A percentile compares a stretch with the other conserved stretches of the same genome.
Evolutionary conservation across 345 rosid genomes (phyloP).

Genomic region (Dipteronia sinensis): DNA sequence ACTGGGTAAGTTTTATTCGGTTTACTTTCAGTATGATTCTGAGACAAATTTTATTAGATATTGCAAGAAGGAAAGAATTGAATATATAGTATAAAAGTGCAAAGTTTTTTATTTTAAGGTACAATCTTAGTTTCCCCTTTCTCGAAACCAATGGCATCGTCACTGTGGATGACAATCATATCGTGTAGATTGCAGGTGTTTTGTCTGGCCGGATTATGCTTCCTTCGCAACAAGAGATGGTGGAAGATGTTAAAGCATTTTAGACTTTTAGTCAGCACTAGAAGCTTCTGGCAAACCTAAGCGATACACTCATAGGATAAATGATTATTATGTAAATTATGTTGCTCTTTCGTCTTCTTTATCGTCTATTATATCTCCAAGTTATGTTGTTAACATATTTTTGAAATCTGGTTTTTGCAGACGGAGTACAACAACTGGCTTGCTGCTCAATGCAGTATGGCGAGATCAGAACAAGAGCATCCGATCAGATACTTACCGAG

Average conservation of each 20-base stretch:
- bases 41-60: constrained; percentile 15
- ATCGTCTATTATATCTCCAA: neutral
- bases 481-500: constrained; percentile 19
- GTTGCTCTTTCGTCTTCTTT: neutral
- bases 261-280: constrained; percentile 48
- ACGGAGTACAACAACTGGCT: constrained; percentile 27
- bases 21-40: neutral
- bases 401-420: constrained; percentile 17
- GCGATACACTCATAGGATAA: constrained; percentile 56
- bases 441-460: constrained; percentile 25
- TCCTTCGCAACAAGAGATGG: constrained; percentile 67
- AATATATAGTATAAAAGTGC: neutral
- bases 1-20: constrained; percentile 50
- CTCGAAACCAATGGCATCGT: constrained; percentile 70
- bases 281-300: constrained; percentile 63
- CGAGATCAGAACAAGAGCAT: neutral
- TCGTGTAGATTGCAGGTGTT: constrained; percentile 74
- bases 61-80: neutral
- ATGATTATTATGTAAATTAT: neutral
- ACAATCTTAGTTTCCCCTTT: constrained; percentile 83
- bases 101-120: constrained; percentile 43
- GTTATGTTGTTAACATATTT: neutral
- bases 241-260: constrained; percentile 50
- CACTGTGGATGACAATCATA: constrained; percentile 72
- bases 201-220: constrained; percentile 68